Evolutionary conservation across 345 rosid species (phyloP).

Genomic region (Zanthoxylum bungeanum): DNA sequence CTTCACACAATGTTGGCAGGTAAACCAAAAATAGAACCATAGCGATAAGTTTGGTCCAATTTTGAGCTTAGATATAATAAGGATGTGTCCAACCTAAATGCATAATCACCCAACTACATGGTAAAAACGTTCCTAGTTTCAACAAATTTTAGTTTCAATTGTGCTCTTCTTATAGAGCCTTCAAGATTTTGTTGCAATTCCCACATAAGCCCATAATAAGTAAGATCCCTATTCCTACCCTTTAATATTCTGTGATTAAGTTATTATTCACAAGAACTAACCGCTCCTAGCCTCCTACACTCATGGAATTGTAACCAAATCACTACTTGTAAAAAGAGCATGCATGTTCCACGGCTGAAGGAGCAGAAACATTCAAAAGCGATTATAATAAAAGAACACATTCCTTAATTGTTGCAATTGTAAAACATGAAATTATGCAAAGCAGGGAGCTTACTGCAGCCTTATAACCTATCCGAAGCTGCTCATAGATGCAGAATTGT

Average conservation of each 20-base stretch:
- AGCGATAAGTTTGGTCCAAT: not conserved
- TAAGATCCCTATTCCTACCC: not conserved
- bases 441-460: conserved; percentile 54
- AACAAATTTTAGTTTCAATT: not conserved
- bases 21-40: not conserved
- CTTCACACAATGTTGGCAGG: too few species aligned
- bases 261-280: conserved; percentile 3
- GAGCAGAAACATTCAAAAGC: not conserved
- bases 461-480: conserved; percentile 84
- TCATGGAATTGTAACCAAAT: conserved; percentile 1
- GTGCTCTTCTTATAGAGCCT: not conserved
- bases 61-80: not conserved
- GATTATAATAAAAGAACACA: not conserved
- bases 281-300: not conserved
- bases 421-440: not conserved
- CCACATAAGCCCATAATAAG: not conserved
- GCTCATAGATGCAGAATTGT: conserved; percentile 96
- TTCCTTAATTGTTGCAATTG: not conserved
- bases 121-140: not conserved
- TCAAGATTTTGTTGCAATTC: not conserved
- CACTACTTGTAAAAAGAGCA: not conserved
- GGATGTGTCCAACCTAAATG: conserved; percentile 8
- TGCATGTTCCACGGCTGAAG: not conserved
- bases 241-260: not conserved
- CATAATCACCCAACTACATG: not conserved